Conservation (phyloP, 176 grass and related monocot genomes). For the Rhynchospora pubera region DNA sequence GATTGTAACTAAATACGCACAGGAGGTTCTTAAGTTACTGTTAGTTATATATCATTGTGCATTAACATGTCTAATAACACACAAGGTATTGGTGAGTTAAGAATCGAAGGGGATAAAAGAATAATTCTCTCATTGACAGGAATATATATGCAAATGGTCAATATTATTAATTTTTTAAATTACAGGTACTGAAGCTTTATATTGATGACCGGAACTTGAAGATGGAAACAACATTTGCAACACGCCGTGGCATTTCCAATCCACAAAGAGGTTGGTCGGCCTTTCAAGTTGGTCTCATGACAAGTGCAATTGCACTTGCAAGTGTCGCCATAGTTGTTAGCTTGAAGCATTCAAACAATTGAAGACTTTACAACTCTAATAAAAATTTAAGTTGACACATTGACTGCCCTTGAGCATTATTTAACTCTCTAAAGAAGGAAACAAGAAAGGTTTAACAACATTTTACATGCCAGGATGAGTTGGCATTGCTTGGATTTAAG, state of each 20-base stretch:
- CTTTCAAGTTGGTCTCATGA: slow-evolving; percentile 24
- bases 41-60: neutral
- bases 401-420: neutral
- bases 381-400: neutral
- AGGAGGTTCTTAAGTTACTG: no score
- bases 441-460: neutral
- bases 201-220: slow-evolving; percentile 19
- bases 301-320: slow-evolving; percentile 28
- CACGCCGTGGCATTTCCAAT: neutral
- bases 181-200: slow-evolving; percentile 59
- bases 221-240: neutral
- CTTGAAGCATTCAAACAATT: slow-evolving; percentile 41
- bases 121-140: neutral
- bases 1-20: no score
- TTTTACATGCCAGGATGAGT: neutral
- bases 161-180: neutral
- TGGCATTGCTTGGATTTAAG: slow-evolving; percentile 1
- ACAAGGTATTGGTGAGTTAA: neutral
- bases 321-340: slow-evolving; percentile 30
- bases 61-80: neutral
- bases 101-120: neutral
- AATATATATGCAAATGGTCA: neutral
- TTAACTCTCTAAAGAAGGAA: neutral
- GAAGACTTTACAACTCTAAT: neutral
- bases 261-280: neutral